Base-by-base conservation (phyloP, 2,329 filamentous ascomycete species). In the Atkinsonella texensis region DNA sequence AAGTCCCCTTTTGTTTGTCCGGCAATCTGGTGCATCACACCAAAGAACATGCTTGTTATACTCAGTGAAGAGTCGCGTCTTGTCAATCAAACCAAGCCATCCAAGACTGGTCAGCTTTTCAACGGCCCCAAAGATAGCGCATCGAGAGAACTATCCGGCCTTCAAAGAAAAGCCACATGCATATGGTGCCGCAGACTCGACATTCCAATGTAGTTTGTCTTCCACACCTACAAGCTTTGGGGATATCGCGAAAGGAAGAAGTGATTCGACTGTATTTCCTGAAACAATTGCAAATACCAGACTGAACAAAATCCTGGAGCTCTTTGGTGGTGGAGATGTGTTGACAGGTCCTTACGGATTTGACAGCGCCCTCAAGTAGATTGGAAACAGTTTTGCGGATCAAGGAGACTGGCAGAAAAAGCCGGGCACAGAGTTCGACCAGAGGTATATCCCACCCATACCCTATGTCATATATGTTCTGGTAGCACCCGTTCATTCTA, bases 161-260 rank as follows among this genome's bases (percentile, higher is more conserved):
- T 0, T 1, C 2, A 12, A 31, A 4, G n/a, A 12, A 31, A 5
- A 8, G 18, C 38, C 44, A 51, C 23, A 44, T 44, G 45, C 38
- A 51, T 6, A 43, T 13, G 12, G 45, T 44, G 46, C 44, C 50
- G 17, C 50, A 51, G 31, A 48, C 38, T 12, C 50, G 44, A 31
- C 50, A 51, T 17, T 51, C 38, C 3, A 51, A 31, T 1, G 15
- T 32, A 6, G 0, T 41, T 47, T 38, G 28, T 18, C 35, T n/a
- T 17, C 35, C 17, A 51, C 35, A 41, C 3, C n/a, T 18, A 12
- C 35, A 46, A 31, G 12, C 15, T n/a, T 45, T 3, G 12, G 23
- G 13, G 15, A 17, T 2, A 38, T 18, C 5, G 23, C n/a, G 2
- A 11, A 0, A 1, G 1, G 13, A 35, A 31, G 3, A 8, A 17